Base-by-base conservation (phyloP, 1,284 basidiomycete genomes). In the Tremellales sp. region DNA sequence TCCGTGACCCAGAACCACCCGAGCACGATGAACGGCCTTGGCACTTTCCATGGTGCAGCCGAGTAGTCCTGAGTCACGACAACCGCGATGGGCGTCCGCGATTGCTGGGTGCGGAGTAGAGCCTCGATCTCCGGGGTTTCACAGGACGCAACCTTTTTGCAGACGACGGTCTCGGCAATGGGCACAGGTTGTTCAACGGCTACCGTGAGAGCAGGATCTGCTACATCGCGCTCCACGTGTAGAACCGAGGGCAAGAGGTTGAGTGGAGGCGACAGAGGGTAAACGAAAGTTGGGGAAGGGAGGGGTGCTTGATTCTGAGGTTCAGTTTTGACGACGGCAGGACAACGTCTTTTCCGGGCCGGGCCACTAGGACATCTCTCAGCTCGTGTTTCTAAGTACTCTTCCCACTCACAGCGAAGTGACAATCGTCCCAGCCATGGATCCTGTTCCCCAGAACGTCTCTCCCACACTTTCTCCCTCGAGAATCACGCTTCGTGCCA, bases 1-100 rank as follows among this genome's bases (percentile, higher is more conserved):
- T 68, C 70, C 0, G 57, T 50, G 21, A 71, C 47, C 67, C 66
- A 73, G 53, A 69, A 71, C 65, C 65, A 73, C n/a, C 71, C 71
- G 4, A 73, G 56, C 1, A 66, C 60, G 27, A 68, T 47, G 18
- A 64, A 57, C 1, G 62, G 51, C n/a, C 60, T 43, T 3, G 63
- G 61, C 4, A 70, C 59, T 24, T 57, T 54, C 51, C 68, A 71
- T 13, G 68, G 68, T 3, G 60, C 53, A 8, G 51, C 44, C 4
- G 45, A 18, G 36, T 63, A 71, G 40, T 71, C 68, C 22, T 68
- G 56, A 0, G 60, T 50, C 0, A 70, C 60, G 2, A 60, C 63
- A 1, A 73, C 14, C 10, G 60, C 65, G 2, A 73, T 50, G 0
- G 71, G 70, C 0, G 57, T 62, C 18, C 65, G 47, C 3, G 60